phyloP scores from a whole-genome alignment of 2,329 filamentous ascomycete genomes.

The Stagonosporopsis rhizophila region DNA sequence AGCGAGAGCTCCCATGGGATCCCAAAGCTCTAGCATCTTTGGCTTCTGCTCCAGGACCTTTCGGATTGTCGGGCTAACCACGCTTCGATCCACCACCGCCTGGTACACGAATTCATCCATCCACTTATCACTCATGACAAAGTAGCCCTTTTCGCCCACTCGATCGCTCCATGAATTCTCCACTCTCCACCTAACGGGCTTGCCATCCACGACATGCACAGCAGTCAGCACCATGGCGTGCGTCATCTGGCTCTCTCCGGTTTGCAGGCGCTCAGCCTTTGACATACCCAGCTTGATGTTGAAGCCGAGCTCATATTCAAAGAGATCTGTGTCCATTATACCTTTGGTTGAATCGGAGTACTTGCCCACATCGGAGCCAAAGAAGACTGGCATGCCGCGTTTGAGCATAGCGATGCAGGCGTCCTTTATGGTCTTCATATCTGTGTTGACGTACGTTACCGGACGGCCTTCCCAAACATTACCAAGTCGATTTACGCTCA shows the following conservation, averaged over 20 bases:
- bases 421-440: conserved; percentile 73
- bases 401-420: conserved; percentile 80
- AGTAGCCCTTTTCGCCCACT: conserved; percentile 80
- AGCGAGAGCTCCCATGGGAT: conserved; percentile 79
- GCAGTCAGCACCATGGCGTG: conserved; percentile 92
- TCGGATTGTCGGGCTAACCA: conserved; percentile 66
- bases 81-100: conserved; percentile 77
- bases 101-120: conserved; percentile 78
- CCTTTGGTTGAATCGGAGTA: conserved; percentile 72
- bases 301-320: conserved; percentile 85
- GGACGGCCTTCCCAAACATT: conserved; percentile 80
- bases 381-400: conserved; percentile 82
- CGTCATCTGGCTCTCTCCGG: conserved; percentile 83
- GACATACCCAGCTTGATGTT: conserved; percentile 75
- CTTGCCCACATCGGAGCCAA: conserved; percentile 87
- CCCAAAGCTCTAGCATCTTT: conserved; percentile 70
- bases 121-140: conserved; percentile 82
- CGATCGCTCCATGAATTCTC: conserved; percentile 83
- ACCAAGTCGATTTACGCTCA: conserved; percentile 80
- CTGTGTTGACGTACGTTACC: conserved; percentile 83
- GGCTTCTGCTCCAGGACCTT: conserved; percentile 76
- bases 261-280: conserved; percentile 76
- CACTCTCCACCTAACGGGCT: conserved; percentile 79
- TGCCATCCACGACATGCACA: conserved; percentile 75
- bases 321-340: conserved; percentile 80